phyloP scores from a whole-genome alignment of 805 yeast genomes.

The Candida argentea region DNA sequence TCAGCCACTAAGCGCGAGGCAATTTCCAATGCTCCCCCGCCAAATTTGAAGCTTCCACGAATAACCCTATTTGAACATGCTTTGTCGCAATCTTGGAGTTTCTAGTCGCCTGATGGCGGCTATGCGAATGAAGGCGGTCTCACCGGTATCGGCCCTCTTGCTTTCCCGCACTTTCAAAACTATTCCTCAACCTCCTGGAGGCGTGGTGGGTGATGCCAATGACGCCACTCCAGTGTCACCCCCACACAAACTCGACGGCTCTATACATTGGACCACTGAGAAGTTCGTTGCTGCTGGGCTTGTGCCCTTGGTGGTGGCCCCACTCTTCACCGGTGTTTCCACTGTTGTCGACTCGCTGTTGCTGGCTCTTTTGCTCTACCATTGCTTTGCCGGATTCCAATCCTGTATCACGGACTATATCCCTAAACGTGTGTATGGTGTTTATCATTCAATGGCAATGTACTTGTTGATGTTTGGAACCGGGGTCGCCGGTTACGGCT shows the following conservation, averaged over 20 bases:
- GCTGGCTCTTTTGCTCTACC: conserved; percentile 47
- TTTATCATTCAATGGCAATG: conserved; percentile 52
- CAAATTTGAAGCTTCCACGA: too few relatives aligned
- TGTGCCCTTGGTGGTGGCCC: conserved; percentile 54
- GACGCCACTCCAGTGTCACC: conserved; percentile 60
- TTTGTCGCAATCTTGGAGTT: too few relatives aligned
- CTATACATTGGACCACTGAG: conserved; percentile 69
- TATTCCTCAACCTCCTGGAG: conserved; percentile 64
- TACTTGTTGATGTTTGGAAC: conserved; percentile 54
- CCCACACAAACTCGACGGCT: conserved; percentile 49
- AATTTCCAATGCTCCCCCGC: too few relatives aligned
- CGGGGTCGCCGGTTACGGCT: conserved; percentile 57
- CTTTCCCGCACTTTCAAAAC: conserved; percentile 31
- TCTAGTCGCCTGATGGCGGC: too few relatives aligned
- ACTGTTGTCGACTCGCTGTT: conserved; percentile 49
- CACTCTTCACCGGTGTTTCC: conserved; percentile 44
- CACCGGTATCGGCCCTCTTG: too few relatives aligned
- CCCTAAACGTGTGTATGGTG: conserved; percentile 64
- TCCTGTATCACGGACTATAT: conserved; percentile 73
- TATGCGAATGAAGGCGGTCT: too few relatives aligned
- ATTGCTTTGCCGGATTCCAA: conserved; percentile 63
- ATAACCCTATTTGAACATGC: too few relatives aligned
- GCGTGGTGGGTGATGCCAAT: conserved; percentile 60
- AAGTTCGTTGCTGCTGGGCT: conserved; percentile 48
- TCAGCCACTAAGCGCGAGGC: too few relatives aligned